Evolutionary conservation across 805 yeast genomes (phyloP), one percentile per base, ranked within the genome.

Genomic region (Jamesozyma lodderae): DNA sequence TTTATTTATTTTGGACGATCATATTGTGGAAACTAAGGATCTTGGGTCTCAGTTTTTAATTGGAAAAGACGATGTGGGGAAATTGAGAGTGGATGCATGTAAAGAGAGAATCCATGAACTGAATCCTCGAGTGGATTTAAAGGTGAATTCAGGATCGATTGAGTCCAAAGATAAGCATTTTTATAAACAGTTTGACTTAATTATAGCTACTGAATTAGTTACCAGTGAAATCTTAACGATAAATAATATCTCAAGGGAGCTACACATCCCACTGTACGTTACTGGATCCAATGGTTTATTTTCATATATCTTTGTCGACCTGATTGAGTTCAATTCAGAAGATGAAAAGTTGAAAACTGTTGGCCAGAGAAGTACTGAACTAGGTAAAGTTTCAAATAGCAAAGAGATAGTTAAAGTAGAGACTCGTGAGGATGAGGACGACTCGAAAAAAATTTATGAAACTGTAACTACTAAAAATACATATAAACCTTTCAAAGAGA

Each of bases 291-390:
- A 81, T 57, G 99, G 98, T 0, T 63, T 88, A 53, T 86, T 73
- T 56, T 95, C 95, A 1, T 83, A 75, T 51, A 70, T 85, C 1
- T 80, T 88, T 54, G 76, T 77, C 3, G 99, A 92, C 59, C 67
- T 90, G 43, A 72, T 85, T 9, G 57, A 66, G 33, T 86, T 84
- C 59, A 66, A 68, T 14, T 69, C 84, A 2, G 62, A 60, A 3
- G 69, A 72, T 33, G 77, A 73, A 28, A 71, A 68, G 38, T 73
- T 72, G 33, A 69, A 65, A 40, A 72, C 75, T 30, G 26, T 14
- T 6, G 34, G 17, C 9, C n/a, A n/a, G n/a, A 31, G 64, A 7
- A 55, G 70, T n/a, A 72, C 81, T 10, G 62, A 65, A 36, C 42
- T 72, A 6, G 90, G 87, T 4, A 60, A 63, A 3, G 61, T 67